Conservation (phyloP, 208 protist genomes). For the Crithidia mellificae region DNA sequence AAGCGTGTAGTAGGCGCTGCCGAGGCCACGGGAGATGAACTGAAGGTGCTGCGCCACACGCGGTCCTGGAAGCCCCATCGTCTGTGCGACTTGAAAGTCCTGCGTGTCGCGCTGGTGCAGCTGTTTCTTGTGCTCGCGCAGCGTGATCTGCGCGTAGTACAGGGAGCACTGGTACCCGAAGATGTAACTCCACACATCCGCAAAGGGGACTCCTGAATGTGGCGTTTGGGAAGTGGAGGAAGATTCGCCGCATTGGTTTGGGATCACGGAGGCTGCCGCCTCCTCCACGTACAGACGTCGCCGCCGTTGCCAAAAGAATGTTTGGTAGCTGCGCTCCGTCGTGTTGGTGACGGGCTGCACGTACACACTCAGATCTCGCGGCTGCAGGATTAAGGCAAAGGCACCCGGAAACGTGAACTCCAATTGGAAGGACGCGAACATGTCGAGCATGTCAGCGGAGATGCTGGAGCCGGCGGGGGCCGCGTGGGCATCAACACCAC, state of each 20-base stretch:
- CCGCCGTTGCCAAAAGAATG: conserved; percentile 78
- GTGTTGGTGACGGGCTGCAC: conserved; percentile 26
- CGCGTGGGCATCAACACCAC: no score
- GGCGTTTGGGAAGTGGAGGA: neutral
- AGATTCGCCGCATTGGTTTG: no score
- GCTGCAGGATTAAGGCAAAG: conserved; percentile 63
- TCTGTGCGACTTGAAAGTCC: conserved; percentile 38
- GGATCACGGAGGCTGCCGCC: neutral
- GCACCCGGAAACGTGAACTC: conserved; percentile 59
- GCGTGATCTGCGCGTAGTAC: conserved; percentile 66
- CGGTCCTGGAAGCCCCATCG: conserved; percentile 30
- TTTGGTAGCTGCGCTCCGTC: conserved; percentile 46
- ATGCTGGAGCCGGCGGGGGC: no score
- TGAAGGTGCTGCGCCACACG: conserved; percentile 21
- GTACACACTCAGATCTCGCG: conserved; percentile 49
- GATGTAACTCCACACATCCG: conserved; percentile 75
- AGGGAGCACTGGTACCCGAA: conserved; percentile 87
- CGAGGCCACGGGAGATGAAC: conserved; percentile 51
- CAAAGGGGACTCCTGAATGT: conserved; percentile 14
- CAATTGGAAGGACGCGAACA: conserved; percentile 77
- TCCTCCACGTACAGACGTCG: conserved; percentile 30
- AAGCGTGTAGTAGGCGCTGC: conserved; percentile 78
- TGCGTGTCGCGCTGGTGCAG: conserved; percentile 59
- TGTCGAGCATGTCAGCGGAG: conserved; percentile 48
- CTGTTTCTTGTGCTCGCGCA: conserved; percentile 65